Conservation (phyloP, 352 stramenopile genomes). For the Globisporangium splendens region DNA sequence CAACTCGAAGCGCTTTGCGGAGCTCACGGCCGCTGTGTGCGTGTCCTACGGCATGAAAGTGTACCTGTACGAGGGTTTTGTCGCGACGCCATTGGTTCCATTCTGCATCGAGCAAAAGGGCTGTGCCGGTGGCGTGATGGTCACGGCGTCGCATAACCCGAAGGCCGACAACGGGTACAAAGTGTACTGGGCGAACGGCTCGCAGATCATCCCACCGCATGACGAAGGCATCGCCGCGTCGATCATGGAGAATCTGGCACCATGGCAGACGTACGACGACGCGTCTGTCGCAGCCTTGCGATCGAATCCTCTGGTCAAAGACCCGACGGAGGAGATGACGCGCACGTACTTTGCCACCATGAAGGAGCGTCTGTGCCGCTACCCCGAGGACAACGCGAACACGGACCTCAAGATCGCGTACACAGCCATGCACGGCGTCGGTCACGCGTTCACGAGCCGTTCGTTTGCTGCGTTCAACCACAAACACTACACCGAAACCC, state of each 20-base stretch:
- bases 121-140: constrained; percentile 89
- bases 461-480: constrained; percentile 90
- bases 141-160: constrained; percentile 98
- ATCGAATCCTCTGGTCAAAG: constrained; percentile 42
- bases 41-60: constrained; percentile 83
- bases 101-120: constrained; percentile 80
- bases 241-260: constrained; percentile 90
- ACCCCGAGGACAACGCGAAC: constrained; percentile 53
- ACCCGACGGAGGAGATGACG: constrained; percentile 70
- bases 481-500: constrained; percentile 83
- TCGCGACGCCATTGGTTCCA: constrained; percentile 95
- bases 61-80: constrained; percentile 88
- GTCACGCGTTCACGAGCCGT: constrained; percentile 88
- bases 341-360: constrained; percentile 69
- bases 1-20: constrained; percentile 86
- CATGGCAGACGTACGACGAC: constrained; percentile 76
- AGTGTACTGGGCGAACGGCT: constrained; percentile 93
- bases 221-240: constrained; percentile 90
- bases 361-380: constrained; percentile 53
- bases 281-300: constrained; percentile 30
- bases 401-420: constrained; percentile 88
- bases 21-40: constrained; percentile 82
- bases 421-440: constrained; percentile 98
- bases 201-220: constrained; percentile 97
- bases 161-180: constrained; percentile 99